A percentile compares a stretch with the other conserved stretches of the same genome.
Conservation (phyloP, 2,329 filamentous ascomycete genomes). For the Pseudonectria buxi region DNA sequence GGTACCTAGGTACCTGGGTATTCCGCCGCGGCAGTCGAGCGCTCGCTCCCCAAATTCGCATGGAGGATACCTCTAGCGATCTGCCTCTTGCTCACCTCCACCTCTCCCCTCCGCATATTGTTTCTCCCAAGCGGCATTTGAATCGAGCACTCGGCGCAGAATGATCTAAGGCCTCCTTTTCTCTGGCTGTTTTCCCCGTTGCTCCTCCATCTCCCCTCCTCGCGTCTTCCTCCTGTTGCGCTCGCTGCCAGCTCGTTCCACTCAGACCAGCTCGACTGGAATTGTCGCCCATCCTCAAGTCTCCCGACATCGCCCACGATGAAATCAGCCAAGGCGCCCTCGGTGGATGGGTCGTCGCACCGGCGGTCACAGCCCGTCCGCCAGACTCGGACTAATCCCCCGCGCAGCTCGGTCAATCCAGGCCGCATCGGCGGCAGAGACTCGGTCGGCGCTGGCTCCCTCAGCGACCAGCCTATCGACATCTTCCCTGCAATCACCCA, state of each 20-base stretch:
- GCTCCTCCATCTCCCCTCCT: constrained; percentile 6
- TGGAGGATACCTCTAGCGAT: constrained; percentile 13
- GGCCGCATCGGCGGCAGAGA: constrained; percentile 41
- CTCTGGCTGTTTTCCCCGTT: constrained; percentile 16
- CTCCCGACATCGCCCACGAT: constrained; percentile 34
- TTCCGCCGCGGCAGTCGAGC: constrained; percentile 14
- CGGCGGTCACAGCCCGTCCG: constrained; percentile 58
- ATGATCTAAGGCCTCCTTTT: constrained; percentile 18
- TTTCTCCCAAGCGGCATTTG: constrained; percentile 11
- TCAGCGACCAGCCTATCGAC: constrained; percentile 54
- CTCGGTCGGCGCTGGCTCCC: constrained; percentile 36
- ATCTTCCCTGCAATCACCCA: constrained; percentile 61
- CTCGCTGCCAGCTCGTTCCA: constrained; percentile 17
- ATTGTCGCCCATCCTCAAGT: constrained; percentile 11
- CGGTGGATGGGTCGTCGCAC: constrained; percentile 39
- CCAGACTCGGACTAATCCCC: constrained; percentile 59
- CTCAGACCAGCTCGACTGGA: constrained; percentile 16
- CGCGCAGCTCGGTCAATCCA: constrained; percentile 45
- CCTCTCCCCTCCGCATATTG: constrained; percentile 12
- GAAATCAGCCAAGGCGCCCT: constrained; percentile 48
- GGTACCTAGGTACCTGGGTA: constrained; percentile 3
- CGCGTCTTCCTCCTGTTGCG: constrained; percentile 6
- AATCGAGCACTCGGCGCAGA: constrained; percentile 12
- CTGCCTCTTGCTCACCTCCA: constrained; percentile 17
- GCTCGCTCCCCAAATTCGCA: constrained; percentile 19